Evolutionary conservation across 2,329 filamentous ascomycete genomes (phyloP).

Genomic region (Harringtonia lauricola): DNA sequence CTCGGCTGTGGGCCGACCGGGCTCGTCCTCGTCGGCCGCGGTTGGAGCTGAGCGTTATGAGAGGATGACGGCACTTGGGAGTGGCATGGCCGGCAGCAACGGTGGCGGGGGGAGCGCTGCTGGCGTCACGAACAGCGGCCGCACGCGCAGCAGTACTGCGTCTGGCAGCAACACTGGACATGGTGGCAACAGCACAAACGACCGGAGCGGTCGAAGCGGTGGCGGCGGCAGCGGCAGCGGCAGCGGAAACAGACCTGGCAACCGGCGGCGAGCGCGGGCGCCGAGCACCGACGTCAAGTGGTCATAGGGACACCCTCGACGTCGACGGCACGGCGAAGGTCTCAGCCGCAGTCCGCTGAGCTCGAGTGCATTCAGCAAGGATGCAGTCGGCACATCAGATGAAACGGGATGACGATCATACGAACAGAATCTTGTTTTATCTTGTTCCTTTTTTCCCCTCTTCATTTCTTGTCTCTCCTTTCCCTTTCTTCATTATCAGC

Average conservation of each 20-base stretch:
- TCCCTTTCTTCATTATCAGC: neutral
- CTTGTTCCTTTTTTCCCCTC: neutral
- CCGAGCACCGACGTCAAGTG: slow-evolving; percentile 12
- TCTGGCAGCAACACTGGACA: neutral
- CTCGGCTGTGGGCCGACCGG: slow-evolving; percentile 1
- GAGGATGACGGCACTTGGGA: slow-evolving; percentile 7
- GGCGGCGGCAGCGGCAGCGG: neutral
- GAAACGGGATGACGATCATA: neutral
- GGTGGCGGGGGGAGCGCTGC: neutral
- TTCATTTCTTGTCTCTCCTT: neutral
- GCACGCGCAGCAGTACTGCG: neutral
- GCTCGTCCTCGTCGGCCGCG: neutral
- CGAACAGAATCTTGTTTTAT: neutral
- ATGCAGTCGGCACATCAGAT: neutral
- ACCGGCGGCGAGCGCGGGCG: slow-evolving; percentile 9
- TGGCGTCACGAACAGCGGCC: neutral
- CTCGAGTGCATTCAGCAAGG: neutral
- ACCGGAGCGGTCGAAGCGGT: neutral
- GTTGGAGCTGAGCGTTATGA: slow-evolving; percentile 3
- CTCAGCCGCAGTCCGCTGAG: neutral
- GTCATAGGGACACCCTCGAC: slow-evolving; percentile 9
- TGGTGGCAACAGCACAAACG: neutral
- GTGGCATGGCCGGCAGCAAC: slow-evolving; percentile 3
- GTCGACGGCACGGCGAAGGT: neutral
- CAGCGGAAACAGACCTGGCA: neutral